Conservation (phyloP, 129 eudicot genomes). For the Flaveria robusta region DNA sequence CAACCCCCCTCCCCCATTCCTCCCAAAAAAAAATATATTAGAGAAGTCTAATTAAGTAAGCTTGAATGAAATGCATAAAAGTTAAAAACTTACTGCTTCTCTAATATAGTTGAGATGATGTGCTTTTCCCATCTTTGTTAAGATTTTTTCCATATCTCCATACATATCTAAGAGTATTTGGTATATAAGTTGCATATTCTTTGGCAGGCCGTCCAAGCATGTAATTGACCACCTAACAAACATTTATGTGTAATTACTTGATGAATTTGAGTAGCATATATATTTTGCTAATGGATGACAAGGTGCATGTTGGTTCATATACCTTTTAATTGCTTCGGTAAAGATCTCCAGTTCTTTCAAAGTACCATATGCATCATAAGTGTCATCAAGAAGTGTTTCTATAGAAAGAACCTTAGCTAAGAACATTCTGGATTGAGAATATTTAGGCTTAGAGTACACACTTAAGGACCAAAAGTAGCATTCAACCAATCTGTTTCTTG, state of each 20-base stretch:
- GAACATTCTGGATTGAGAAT: neutral
- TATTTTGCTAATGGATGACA: neutral
- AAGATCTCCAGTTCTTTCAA: neutral
- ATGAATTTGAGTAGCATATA: neutral
- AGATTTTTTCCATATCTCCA: neutral
- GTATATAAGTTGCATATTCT: neutral
- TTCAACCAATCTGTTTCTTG: constrained; percentile 11
- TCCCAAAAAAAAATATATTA: too few species aligned
- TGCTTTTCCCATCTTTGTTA: neutral
- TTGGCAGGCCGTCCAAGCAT: neutral
- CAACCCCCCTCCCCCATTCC: too few species aligned
- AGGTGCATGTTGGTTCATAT: neutral
- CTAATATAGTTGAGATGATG: neutral
- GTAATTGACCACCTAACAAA: constrained; percentile 1
- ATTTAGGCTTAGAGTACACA: neutral
- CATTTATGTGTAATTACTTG: neutral
- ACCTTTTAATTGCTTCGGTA: neutral
- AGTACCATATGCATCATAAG: constrained; percentile 10
- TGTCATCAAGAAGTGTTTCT: neutral
- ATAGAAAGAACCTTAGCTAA: neutral
- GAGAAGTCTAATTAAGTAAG: too few species aligned
- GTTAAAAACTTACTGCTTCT: neutral
- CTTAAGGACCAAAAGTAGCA: constrained; percentile 10
- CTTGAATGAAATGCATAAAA: too few species aligned
- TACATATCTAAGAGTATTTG: neutral